Percentiles rank a stretch among this genome's conserved stretches.
Conservation (phyloP, 1,139 yeast species). For the Pichia sp. region DNA sequence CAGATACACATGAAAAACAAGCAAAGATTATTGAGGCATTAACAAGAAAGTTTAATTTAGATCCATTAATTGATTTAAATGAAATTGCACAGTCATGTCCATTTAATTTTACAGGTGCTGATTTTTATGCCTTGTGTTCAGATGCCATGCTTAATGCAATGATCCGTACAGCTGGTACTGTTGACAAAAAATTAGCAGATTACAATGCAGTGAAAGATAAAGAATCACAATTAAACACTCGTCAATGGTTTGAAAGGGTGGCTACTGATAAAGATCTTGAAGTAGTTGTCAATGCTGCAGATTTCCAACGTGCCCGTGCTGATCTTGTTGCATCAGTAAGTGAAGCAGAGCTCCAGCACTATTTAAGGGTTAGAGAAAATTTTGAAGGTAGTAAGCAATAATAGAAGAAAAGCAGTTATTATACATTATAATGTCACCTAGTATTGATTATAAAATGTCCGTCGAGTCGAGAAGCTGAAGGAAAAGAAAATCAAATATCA, state of each 20-base stretch:
- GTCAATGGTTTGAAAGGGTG: conserved; percentile 90
- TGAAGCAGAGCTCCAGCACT: conserved; percentile 79
- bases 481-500: no score
- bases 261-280: conserved; percentile 62
- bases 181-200: conserved; percentile 55
- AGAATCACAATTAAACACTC: conserved; percentile 40
- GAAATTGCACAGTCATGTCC: conserved; percentile 70
- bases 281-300: conserved; percentile 64
- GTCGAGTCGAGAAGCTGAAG: no score
- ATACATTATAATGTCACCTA: no score
- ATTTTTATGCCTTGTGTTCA: conserved; percentile 89
- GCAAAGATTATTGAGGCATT: conserved; percentile 79
- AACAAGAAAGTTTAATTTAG: conserved; percentile 73
- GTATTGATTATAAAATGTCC: no score
- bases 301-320: conserved; percentile 66
- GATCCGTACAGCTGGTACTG: conserved; percentile 78
- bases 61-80: conserved; percentile 51
- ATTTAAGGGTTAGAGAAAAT: conserved; percentile 65
- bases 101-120: conserved; percentile 93
- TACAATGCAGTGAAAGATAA: conserved; percentile 42
- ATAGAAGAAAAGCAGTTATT: no score
- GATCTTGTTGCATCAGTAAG: conserved; percentile 83
- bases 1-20: conserved; percentile 89
- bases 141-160: conserved; percentile 95
- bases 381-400: conserved; percentile 48